phyloP scores from a whole-genome alignment of 1,284 basidiomycete species.

The Heterobasidion parviporum region DNA sequence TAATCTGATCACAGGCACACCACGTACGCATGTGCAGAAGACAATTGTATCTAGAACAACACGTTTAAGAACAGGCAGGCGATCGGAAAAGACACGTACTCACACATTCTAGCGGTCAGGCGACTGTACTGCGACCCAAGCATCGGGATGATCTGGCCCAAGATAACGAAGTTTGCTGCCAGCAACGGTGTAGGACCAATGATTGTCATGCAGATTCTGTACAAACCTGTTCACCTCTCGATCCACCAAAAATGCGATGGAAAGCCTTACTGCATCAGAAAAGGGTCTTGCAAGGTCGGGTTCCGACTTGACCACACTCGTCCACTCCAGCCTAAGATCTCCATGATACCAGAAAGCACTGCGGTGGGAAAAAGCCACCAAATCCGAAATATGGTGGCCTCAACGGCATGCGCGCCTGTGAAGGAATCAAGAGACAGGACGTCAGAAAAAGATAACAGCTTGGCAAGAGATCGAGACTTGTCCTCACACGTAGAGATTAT shows the following conservation, averaged over 20 bases:
- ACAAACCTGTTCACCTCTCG: neutral
- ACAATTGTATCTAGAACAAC: constrained; percentile 1
- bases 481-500: constrained; percentile 28
- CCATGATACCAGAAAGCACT: constrained; percentile 38
- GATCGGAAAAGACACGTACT: constrained; percentile 8
- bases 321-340: constrained; percentile 42
- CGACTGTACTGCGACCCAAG: constrained; percentile 34
- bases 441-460: neutral
- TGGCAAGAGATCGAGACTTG: neutral
- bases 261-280: constrained; percentile 23
- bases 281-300: constrained; percentile 13
- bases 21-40: constrained; percentile 2
- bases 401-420: constrained; percentile 31
- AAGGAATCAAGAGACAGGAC: neutral
- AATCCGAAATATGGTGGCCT: constrained; percentile 32
- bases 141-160: constrained; percentile 30
- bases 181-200: constrained; percentile 40
- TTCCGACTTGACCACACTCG: constrained; percentile 23
- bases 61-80: neutral
- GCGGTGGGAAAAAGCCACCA: constrained; percentile 51
- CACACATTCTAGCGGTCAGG: constrained; percentile 22
- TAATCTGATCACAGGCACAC: neutral
- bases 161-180: constrained; percentile 39
- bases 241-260: constrained; percentile 10
- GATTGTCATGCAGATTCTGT: constrained; percentile 31